Conservation (phyloP, 192 early-diverging fungal species). For the Geosiphon pyriformis region DNA sequence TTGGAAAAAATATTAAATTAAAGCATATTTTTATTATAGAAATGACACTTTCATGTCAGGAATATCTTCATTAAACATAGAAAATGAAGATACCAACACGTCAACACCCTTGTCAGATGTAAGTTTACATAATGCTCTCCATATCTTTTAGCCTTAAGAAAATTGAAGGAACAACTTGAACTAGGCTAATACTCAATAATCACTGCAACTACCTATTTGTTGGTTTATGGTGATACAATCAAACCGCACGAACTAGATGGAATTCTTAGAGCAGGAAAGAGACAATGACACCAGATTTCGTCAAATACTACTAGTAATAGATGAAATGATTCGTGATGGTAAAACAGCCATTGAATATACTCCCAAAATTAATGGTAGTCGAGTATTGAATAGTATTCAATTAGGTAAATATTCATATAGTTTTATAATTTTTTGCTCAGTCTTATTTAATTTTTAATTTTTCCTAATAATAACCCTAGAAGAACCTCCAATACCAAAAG, state of each 20-base stretch:
- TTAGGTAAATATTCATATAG: constrained; percentile 1
- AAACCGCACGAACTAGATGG: constrained; percentile 2
- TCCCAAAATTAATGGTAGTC: constrained; percentile 1
- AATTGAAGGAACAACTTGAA: neutral
- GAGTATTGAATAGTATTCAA: constrained; percentile 15
- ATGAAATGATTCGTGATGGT: neutral
- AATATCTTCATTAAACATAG: neutral
- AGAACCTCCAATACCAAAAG: no score
- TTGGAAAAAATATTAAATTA: neutral
- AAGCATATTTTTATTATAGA: constrained; percentile 3
- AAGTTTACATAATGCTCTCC: neutral
- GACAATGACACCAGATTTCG: constrained; percentile 18
- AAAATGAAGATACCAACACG: neutral
- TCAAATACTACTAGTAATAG: constrained; percentile 5
- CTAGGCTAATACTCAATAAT: neutral
- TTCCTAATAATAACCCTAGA: neutral
- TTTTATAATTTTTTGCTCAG: neutral
- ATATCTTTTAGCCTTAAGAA: neutral
- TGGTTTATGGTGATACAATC: neutral
- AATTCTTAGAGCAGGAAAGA: constrained; percentile 6
- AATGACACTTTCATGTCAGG: constrained; percentile 12
- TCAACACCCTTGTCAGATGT: constrained; percentile 19
- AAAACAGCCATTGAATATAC: constrained; percentile 7
- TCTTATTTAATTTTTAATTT: neutral
- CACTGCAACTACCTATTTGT: neutral